Conservation (phyloP, 2,329 filamentous ascomycete genomes). For the Neocatenulostroma microsporum region DNA sequence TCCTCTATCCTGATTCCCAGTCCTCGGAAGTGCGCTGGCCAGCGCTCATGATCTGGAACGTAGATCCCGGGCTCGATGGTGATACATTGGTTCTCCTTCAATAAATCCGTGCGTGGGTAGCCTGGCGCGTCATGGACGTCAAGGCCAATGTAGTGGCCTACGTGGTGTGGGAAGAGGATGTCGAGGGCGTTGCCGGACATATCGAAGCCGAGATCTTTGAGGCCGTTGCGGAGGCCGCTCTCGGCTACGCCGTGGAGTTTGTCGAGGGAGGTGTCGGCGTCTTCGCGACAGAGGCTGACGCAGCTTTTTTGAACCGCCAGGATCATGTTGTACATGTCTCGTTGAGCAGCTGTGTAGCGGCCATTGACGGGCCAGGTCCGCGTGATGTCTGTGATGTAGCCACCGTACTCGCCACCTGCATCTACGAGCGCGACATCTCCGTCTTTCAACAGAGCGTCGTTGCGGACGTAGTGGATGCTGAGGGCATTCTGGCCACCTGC, state of each 20-base stretch:
- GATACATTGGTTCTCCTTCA: constrained; percentile 75
- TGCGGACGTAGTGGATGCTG: constrained; percentile 91
- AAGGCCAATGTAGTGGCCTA: constrained; percentile 89
- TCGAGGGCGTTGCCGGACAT: constrained; percentile 52
- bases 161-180: constrained; percentile 81
- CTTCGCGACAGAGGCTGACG: constrained; percentile 69
- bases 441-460: constrained; percentile 62
- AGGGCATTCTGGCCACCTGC: constrained; percentile 78
- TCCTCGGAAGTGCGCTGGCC: constrained; percentile 76
- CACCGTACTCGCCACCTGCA: constrained; percentile 84
- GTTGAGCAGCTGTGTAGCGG: constrained; percentile 70
- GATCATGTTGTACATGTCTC: constrained; percentile 79
- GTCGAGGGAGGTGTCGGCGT: constrained; percentile 67
- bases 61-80: constrained; percentile 94
- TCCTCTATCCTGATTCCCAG: constrained; percentile 93
- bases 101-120: constrained; percentile 58
- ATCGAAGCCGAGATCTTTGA: constrained; percentile 73
- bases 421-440: constrained; percentile 80
- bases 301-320: constrained; percentile 72
- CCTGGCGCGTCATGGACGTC: constrained; percentile 92
- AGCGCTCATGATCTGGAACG: constrained; percentile 70
- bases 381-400: constrained; percentile 93
- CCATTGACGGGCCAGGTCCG: constrained; percentile 85
- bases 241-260: constrained; percentile 75
- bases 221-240: constrained; percentile 58